Evolutionary conservation across 257 asterid species (phyloP).

Genomic region (Scutellaria baicalensis): DNA sequence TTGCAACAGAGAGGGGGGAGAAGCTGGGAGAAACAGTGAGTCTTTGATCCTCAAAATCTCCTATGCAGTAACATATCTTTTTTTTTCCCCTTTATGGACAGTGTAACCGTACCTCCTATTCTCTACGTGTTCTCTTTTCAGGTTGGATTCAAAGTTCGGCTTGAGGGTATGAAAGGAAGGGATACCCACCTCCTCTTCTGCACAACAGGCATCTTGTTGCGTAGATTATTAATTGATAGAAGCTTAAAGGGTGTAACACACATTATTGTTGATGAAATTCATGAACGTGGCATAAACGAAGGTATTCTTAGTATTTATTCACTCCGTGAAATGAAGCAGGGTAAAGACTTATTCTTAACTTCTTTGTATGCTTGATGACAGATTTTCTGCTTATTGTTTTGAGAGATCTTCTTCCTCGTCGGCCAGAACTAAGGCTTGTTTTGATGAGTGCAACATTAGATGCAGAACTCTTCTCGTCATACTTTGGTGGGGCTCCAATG

Average conservation of each 20-base stretch:
- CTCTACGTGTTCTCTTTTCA: slow-evolving; percentile 25
- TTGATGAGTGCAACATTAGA: slow-evolving; percentile 99
- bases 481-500: slow-evolving; percentile 70
- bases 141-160: slow-evolving; percentile 95
- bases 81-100: neutral
- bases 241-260: slow-evolving; percentile 85
- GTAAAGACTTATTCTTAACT: slow-evolving; percentile 19
- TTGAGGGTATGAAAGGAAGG: slow-evolving; percentile 92
- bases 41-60: slow-evolving; percentile 4
- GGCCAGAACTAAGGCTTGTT: slow-evolving; percentile 83
- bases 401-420: slow-evolving; percentile 85
- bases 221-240: slow-evolving; percentile 77
- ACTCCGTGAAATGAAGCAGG: neutral
- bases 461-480: slow-evolving; percentile 84
- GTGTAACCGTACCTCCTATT: neutral
- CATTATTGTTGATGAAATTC: slow-evolving; percentile 92
- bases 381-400: slow-evolving; percentile 89
- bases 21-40: slow-evolving; percentile 89
- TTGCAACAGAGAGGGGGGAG: slow-evolving; percentile 95
- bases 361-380: slow-evolving; percentile 31
- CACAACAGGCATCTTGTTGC: slow-evolving; percentile 93
- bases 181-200: slow-evolving; percentile 96
- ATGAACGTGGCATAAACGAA: slow-evolving; percentile 98
- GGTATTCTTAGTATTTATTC: slow-evolving; percentile 36
- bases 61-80: neutral